Evolutionary conservation across 2,329 filamentous ascomycete genomes (phyloP).

Genomic region (Bipolaris zeicola): DNA sequence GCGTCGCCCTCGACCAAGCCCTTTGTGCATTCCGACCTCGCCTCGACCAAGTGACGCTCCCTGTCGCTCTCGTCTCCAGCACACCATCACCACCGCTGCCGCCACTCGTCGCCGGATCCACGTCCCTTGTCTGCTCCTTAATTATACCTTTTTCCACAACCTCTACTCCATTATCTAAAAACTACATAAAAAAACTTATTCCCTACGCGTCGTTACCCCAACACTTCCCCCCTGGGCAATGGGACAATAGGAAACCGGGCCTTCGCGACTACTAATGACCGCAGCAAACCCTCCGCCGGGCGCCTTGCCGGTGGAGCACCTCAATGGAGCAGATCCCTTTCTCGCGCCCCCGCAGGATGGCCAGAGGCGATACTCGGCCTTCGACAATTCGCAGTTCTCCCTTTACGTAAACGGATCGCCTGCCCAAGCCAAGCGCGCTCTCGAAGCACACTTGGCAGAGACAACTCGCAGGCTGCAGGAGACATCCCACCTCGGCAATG

Average conservation of each 20-base stretch:
- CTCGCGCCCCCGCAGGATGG: conserved; percentile 43
- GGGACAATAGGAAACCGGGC: conserved; percentile 30
- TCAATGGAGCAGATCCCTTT: conserved; percentile 54
- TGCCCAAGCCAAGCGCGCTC: conserved; percentile 81
- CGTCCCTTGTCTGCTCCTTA: conserved; percentile 8
- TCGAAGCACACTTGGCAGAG: conserved; percentile 90
- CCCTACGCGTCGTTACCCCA: conserved; percentile 4
- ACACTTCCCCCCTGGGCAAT: conserved; percentile 28
- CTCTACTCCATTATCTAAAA: conserved; percentile 5
- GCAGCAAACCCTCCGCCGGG: conserved; percentile 51
- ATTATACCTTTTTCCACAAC: conserved; percentile 1
- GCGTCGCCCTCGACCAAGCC: conserved; percentile 32
- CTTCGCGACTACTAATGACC: conserved; percentile 45
- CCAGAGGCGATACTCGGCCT: conserved; percentile 73
- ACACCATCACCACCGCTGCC: conserved; percentile 2
- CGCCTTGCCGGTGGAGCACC: conserved; percentile 49
- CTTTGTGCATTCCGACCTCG: conserved; percentile 23
- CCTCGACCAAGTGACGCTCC: conserved; percentile 26
- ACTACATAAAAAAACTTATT: neutral
- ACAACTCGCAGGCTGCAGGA: conserved; percentile 91
- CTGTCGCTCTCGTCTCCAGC: conserved; percentile 20
- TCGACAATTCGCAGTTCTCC: conserved; percentile 80
- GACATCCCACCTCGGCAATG: conserved; percentile 84
- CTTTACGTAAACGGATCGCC: conserved; percentile 79
- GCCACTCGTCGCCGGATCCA: conserved; percentile 8